Conservation (phyloP, 2,329 filamentous ascomycete species). For the Fusarium hainanense region DNA sequence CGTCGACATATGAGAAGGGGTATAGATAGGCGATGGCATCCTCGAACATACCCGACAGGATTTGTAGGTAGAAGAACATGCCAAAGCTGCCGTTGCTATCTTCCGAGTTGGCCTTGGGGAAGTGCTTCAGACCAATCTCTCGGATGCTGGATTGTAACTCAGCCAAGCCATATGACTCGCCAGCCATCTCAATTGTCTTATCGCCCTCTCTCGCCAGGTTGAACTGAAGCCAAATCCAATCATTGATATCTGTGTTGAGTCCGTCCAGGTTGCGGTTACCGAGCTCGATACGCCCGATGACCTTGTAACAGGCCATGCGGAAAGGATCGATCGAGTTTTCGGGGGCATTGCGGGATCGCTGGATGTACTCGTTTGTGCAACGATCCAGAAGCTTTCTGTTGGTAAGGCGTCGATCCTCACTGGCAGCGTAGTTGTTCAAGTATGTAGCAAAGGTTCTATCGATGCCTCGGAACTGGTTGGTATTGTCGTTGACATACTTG, state of each 20-base stretch:
- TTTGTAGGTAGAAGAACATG: conserved; percentile 93
- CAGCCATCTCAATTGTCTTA: conserved; percentile 71
- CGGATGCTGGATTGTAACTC: conserved; percentile 82
- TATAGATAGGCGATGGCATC: conserved; percentile 93
- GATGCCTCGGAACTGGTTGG: conserved; percentile 84
- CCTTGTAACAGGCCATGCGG: conserved; percentile 97
- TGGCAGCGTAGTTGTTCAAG: conserved; percentile 83
- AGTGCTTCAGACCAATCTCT: conserved; percentile 92
- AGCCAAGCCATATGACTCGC: conserved; percentile 71
- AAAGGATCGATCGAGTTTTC: conserved; percentile 93
- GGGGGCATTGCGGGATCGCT: conserved; percentile 83
- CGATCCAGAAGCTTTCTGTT: conserved; percentile 83
- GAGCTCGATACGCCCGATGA: conserved; percentile 83
- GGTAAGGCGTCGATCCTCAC: conserved; percentile 77
- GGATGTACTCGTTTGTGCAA: conserved; percentile 90
- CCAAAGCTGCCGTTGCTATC: conserved; percentile 81
- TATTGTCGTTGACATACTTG: conserved; percentile 84
- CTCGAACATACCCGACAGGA: conserved; percentile 93
- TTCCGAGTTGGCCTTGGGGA: conserved; percentile 82
- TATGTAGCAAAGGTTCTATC: conserved; percentile 92
- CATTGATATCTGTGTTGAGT: conserved; percentile 72
- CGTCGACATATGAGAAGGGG: conserved; percentile 89
- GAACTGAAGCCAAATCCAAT: conserved; percentile 79
- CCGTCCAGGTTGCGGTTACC: conserved; percentile 72
- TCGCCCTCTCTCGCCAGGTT: conserved; percentile 75